These are phyloP conservation scores for Starmerella geochares DNA, from an alignment of 805 yeast species.

Conservation along the genomic window DNA sequence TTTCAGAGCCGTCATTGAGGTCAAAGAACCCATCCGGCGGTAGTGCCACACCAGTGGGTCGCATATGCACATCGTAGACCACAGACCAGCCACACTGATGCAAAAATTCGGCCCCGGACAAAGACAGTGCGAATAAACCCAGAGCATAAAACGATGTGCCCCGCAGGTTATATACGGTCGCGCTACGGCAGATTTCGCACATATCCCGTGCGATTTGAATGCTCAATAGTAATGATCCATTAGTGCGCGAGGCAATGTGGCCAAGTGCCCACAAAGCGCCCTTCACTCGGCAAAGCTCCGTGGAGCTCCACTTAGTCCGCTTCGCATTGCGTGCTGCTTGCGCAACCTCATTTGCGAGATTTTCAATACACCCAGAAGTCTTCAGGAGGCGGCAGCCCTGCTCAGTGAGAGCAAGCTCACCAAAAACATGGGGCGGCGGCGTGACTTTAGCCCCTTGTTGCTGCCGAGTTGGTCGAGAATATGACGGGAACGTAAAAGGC, in stretches of 20 bases:
- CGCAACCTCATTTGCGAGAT: slow-evolving; percentile 18
- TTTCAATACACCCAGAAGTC: slow-evolving; percentile 36
- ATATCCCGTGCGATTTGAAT: slow-evolving; percentile 41
- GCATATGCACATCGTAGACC: slow-evolving; percentile 30
- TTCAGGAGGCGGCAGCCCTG: slow-evolving; percentile 63
- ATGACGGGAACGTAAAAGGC: slow-evolving; percentile 17
- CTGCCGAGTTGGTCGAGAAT: slow-evolving; percentile 15
- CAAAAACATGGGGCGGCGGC: slow-evolving; percentile 62
- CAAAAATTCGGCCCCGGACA: slow-evolving; percentile 71
- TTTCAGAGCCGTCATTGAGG: background rate
- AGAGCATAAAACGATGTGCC: slow-evolving; percentile 71
- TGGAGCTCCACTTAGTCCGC: slow-evolving; percentile 25
- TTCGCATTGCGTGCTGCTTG: slow-evolving; percentile 4
- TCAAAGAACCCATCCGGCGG: slow-evolving; percentile 15
- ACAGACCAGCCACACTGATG: slow-evolving; percentile 73
- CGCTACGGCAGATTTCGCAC: slow-evolving; percentile 39
- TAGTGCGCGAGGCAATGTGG: slow-evolving; percentile 59
- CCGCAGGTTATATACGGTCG: slow-evolving; percentile 49
- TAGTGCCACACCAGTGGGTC: slow-evolving; percentile 23
- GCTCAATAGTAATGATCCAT: slow-evolving; percentile 52
- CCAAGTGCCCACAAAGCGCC: slow-evolving; percentile 84
- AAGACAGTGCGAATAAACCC: slow-evolving; percentile 62
- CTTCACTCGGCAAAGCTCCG: slow-evolving; percentile 44
- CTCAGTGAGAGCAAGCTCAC: slow-evolving; percentile 65
- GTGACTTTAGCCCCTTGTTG: background rate